phyloP scores from a whole-genome alignment of 352 stramenopile genomes.

The Aphanomyces euteiches region DNA sequence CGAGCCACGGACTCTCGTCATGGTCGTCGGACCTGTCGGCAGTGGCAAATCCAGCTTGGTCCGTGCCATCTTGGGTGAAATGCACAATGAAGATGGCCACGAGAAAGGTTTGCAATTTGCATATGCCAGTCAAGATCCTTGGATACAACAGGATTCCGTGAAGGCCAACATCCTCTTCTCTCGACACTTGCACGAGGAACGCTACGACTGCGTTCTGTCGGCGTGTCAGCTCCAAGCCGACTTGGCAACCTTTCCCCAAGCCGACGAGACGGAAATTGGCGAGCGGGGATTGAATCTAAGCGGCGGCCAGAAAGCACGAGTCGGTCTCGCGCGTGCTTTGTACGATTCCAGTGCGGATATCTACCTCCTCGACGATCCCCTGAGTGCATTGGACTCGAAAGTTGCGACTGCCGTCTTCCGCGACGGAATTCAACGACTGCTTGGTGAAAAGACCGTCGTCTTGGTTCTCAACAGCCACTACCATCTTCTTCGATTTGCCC shows the following conservation, averaged over 20 bases:
- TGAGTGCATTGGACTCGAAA: slow-evolving; percentile 96
- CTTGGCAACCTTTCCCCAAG: slow-evolving; percentile 40
- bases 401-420: slow-evolving; percentile 94
- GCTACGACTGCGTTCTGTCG: slow-evolving; percentile 32
- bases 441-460: slow-evolving; percentile 83
- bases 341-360: slow-evolving; percentile 85
- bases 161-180: slow-evolving; percentile 96
- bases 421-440: slow-evolving; percentile 86
- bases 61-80: slow-evolving; percentile 57
- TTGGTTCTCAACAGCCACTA: slow-evolving; percentile 95
- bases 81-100: slow-evolving; percentile 57
- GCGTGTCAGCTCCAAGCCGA: slow-evolving; percentile 39
- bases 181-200: slow-evolving; percentile 46
- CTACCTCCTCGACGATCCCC: slow-evolving; percentile 94
- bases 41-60: slow-evolving; percentile 93
- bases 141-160: slow-evolving; percentile 95
- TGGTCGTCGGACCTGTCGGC: slow-evolving; percentile 91
- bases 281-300: slow-evolving; percentile 48
- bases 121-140: slow-evolving; percentile 94
- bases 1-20: slow-evolving; percentile 73
- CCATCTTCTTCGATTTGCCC: slow-evolving; percentile 65
- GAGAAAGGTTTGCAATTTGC: slow-evolving; percentile 67
- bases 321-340: slow-evolving; percentile 38
- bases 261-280: slow-evolving; percentile 64
- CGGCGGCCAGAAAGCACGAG: slow-evolving; percentile 41